Conservation (phyloP, 2,329 filamentous ascomycete species). For the Trichoderma oligosporum region DNA sequence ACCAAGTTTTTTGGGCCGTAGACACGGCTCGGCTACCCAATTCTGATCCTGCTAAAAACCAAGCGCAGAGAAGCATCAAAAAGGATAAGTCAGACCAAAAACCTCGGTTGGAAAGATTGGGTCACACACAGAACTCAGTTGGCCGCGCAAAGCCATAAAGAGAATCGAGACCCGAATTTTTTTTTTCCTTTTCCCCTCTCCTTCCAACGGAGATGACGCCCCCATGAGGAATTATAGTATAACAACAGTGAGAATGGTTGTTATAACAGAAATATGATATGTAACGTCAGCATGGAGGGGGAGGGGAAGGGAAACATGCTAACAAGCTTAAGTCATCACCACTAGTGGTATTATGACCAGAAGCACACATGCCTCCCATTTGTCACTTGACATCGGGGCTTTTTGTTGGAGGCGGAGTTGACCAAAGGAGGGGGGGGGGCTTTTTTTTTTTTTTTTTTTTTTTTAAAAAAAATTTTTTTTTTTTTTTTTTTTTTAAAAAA, state of each 20-base stretch:
- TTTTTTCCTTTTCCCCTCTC: not conserved
- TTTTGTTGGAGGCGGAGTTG: slow-evolving; percentile 6
- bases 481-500: not conserved
- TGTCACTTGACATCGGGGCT: slow-evolving; percentile 2
- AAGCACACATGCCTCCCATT: not conserved
- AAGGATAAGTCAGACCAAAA: too few relatives aligned
- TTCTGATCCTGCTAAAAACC: too few relatives aligned
- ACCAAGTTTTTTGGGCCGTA: too few relatives aligned
- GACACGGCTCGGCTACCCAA: too few relatives aligned
- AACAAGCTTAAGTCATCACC: slow-evolving; percentile 12
- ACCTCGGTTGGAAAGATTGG: too few relatives aligned
- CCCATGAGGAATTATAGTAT: not conserved
- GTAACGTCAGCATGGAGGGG: slow-evolving; percentile 7
- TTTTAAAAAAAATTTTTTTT: not conserved
- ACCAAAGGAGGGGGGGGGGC: not conserved
- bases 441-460: not conserved
- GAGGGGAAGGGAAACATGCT: not conserved
- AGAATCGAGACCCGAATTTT: not conserved
- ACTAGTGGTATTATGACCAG: not conserved
- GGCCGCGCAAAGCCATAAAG: not conserved
- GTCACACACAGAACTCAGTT: not conserved
- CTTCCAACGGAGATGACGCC: not conserved
- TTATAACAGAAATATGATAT: not conserved
- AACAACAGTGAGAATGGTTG: slow-evolving; percentile 1
- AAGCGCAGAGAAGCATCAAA: too few relatives aligned